Evolutionary conservation across 2,329 filamentous ascomycete genomes (phyloP), one percentile per base, ranked within the genome.

Genomic region (Paraconiothyrium sp.): DNA sequence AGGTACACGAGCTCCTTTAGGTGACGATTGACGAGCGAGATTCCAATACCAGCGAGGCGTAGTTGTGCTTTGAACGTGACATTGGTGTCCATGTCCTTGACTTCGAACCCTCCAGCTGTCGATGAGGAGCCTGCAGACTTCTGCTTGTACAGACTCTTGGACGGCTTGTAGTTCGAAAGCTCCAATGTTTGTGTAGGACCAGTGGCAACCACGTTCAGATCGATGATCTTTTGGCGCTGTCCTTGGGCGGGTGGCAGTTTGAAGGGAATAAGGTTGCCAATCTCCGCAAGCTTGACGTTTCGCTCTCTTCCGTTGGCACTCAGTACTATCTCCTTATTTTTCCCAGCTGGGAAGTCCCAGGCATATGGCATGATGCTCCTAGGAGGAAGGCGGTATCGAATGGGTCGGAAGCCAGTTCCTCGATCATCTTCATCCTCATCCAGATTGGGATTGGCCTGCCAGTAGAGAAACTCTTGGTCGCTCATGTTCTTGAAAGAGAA

Each of bases 401-500:
- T 92, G 2, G 93, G 94, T 66, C 92, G 91, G 92, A 95, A 99
- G 4, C 93, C 92, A 57, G 92, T 94, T 59, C 89, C 83, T 57
- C 80, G 84, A 72, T 97, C 92, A 69, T 92, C 90, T 58, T 94
- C 94, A 62, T 97, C 94, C 64, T 98, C 94, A 62, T 97, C 94
- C 10, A 97, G 83, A 70, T 94, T 97, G 4, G 95, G 95, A 72
- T 98, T 90, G 20, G 93, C 92, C 78, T 99, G 95, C 83, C 91
- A 97, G 82, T 99, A 99, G 52, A 94, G 90, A 78, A 98, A 98
- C 75, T 98, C 95, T 27, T 91, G 91, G 72, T 98, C 94, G 73
- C 94, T 98, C 81, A 98, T 95, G 74, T 99, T 99, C 67, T 95
- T 91, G 90, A 99, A 97, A 0, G 94, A 97, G 81, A 95, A 99